phyloP scores from a whole-genome alignment of 176 grass and related monocot genomes.

The Poa pratensis region DNA sequence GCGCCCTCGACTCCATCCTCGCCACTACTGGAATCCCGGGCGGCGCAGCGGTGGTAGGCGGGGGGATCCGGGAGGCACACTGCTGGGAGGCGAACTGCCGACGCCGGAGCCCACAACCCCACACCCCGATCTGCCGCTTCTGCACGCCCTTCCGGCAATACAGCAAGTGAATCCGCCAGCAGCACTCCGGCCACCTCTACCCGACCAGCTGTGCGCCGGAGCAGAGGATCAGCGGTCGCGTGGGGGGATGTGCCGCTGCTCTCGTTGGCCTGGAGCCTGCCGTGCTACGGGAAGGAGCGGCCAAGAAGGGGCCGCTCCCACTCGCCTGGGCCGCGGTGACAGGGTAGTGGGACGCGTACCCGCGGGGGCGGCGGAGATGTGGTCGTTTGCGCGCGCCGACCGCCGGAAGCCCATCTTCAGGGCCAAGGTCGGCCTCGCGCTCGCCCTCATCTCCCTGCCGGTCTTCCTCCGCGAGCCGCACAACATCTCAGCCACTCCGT shows the following conservation, averaged over 20 bases:
- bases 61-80: too few species aligned
- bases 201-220: too few species aligned
- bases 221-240: slow-evolving; percentile 43
- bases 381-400: slow-evolving; percentile 64
- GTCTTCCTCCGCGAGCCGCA: slow-evolving; percentile 77
- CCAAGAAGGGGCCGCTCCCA: slow-evolving; percentile 34
- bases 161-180: too few species aligned
- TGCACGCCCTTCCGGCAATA: too few species aligned
- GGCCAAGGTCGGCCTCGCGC: slow-evolving; percentile 62
- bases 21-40: too few species aligned
- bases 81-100: too few species aligned
- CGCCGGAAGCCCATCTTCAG: slow-evolving; percentile 76
- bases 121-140: too few species aligned
- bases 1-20: too few species aligned
- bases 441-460: slow-evolving; percentile 70
- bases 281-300: neutral
- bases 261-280: slow-evolving; percentile 39
- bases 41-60: too few species aligned
- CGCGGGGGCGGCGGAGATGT: slow-evolving; percentile 39
- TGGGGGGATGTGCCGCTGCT: slow-evolving; percentile 41
- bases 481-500: slow-evolving; percentile 79
- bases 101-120: too few species aligned
- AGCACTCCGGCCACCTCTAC: too few species aligned
- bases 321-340: slow-evolving; percentile 18
- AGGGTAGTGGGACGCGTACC: slow-evolving; percentile 2